These are phyloP conservation scores for Corylus americana DNA, from an alignment of 306 rosid species.

Conservation along the genomic window DNA sequence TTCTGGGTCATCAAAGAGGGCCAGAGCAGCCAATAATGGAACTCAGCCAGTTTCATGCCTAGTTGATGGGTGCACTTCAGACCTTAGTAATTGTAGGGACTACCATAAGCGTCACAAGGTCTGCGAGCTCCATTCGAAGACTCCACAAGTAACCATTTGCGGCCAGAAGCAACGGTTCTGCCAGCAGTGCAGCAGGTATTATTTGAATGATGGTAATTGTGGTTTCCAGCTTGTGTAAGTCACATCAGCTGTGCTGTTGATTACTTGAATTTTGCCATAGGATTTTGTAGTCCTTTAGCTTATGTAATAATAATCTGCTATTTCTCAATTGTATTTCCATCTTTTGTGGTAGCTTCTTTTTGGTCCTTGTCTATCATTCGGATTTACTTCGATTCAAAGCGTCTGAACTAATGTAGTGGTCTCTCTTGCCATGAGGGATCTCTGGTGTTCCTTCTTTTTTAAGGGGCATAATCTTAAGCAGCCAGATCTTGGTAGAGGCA, in stretches of 20 bases:
- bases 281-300: background rate
- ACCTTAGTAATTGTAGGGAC: conserved; percentile 81
- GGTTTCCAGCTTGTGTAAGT: background rate
- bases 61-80: conserved; percentile 86
- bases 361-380: background rate
- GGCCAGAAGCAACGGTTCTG: conserved; percentile 93
- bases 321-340: background rate
- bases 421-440: background rate
- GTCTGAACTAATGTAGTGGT: background rate
- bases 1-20: conserved; percentile 78
- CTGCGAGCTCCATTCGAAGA: conserved; percentile 89
- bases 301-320: background rate
- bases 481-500: background rate
- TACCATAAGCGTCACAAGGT: conserved; percentile 97
- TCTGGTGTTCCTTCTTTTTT: background rate
- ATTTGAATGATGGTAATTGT: background rate
- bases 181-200: conserved; percentile 99
- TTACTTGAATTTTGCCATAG: background rate
- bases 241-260: conserved; percentile 4
- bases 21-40: conserved; percentile 60
- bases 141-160: conserved; percentile 75
- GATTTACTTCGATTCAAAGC: background rate
- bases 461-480: conserved; percentile 3
- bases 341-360: background rate
- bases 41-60: conserved; percentile 69